These are phyloP conservation scores for Earliella scabrosa DNA, from an alignment of 1,284 basidiomycete genomes.

Conservation along the genomic window DNA sequence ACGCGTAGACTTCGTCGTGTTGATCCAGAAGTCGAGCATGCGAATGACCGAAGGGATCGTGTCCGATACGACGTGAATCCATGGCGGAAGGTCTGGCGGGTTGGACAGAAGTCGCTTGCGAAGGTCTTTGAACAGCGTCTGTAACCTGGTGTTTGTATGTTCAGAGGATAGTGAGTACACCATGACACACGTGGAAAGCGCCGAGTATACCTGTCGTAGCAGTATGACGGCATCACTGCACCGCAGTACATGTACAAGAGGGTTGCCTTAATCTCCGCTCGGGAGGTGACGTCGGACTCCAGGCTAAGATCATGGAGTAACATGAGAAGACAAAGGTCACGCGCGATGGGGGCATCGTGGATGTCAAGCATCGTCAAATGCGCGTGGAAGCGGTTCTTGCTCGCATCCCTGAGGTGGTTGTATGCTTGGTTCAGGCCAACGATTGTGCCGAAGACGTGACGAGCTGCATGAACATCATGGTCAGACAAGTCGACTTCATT, in stretches of 20 bases:
- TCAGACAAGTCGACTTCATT: too few species aligned
- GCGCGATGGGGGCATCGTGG: slow-evolving; percentile 27
- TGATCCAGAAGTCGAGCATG: slow-evolving; percentile 14
- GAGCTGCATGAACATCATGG: slow-evolving; percentile 4
- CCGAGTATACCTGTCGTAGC: too few species aligned
- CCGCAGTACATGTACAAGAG: neutral
- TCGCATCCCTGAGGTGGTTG: slow-evolving; percentile 11
- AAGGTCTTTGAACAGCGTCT: neutral
- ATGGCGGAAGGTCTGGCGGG: slow-evolving; percentile 7
- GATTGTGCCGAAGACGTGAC: slow-evolving; percentile 27
- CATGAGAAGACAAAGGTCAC: slow-evolving; percentile 28
- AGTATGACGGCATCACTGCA: too few species aligned
- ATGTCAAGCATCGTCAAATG: slow-evolving; percentile 30
- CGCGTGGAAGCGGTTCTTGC: slow-evolving; percentile 12
- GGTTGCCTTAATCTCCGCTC: slow-evolving; percentile 5
- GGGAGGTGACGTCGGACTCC: neutral
- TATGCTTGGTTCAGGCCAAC: slow-evolving; percentile 21
- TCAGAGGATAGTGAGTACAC: too few species aligned
- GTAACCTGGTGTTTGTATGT: neutral
- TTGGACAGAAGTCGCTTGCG: neutral
- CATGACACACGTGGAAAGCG: too few species aligned
- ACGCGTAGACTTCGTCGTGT: slow-evolving; percentile 3
- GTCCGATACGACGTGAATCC: slow-evolving; percentile 8
- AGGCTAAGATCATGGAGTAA: slow-evolving; percentile 16
- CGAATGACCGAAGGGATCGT: neutral